A percentile compares a stretch with the other conserved stretches of the same genome.
phyloP scores from a whole-genome alignment of 768 basidiomycete genomes.

The Boletellus sp. region DNA sequence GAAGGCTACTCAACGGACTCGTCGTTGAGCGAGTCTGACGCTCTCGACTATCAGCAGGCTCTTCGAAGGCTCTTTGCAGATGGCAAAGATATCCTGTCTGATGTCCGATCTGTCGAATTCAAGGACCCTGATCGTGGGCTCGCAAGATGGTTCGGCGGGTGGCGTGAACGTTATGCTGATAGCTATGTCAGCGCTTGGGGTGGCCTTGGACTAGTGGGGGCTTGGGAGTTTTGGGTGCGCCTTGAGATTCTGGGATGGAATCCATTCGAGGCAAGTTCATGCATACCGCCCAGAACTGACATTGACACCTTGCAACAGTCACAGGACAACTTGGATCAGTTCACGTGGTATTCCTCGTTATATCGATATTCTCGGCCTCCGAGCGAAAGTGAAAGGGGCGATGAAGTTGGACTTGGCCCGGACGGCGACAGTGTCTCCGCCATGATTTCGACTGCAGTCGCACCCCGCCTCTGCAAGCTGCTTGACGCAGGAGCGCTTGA shows the following conservation, averaged over 20 bases:
- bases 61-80: slow-evolving; percentile 49
- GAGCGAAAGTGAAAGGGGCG: slow-evolving; percentile 41
- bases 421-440: slow-evolving; percentile 86
- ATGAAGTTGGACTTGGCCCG: slow-evolving; percentile 62
- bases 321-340: slow-evolving; percentile 71
- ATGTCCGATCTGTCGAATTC: slow-evolving; percentile 85
- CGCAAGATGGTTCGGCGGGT: slow-evolving; percentile 59
- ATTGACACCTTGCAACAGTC: slow-evolving; percentile 13
- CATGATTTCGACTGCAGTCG: slow-evolving; percentile 81
- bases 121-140: slow-evolving; percentile 73
- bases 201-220: slow-evolving; percentile 78
- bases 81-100: slow-evolving; percentile 60
- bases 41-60: slow-evolving; percentile 65
- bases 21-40: slow-evolving; percentile 61
- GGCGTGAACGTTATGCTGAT: slow-evolving; percentile 75
- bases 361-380: slow-evolving; percentile 65
- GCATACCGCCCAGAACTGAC: not conserved
- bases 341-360: slow-evolving; percentile 77
- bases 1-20: slow-evolving; percentile 90
- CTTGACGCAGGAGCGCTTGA: slow-evolving; percentile 81
- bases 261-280: slow-evolving; percentile 63
- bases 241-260: slow-evolving; percentile 87
- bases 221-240: slow-evolving; percentile 95
- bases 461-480: slow-evolving; percentile 69
- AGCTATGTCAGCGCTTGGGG: slow-evolving; percentile 89